Evolutionary conservation across 441 rosid species (phyloP).

Genomic region (Cnidoscolus chayamansa): DNA sequence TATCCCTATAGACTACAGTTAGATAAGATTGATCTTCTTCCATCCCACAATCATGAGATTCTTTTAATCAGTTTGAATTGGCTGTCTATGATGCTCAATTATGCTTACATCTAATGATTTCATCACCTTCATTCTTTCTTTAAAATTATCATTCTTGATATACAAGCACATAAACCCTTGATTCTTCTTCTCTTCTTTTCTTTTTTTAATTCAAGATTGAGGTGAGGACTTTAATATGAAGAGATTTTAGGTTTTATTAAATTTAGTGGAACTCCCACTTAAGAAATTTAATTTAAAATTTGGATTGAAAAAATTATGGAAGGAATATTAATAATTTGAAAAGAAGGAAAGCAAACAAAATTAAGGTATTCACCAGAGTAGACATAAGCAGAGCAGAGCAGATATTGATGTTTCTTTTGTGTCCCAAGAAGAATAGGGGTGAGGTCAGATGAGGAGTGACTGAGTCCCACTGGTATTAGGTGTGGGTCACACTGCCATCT

Average conservation of each 20-base stretch:
- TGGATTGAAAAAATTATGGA: too few relatives aligned
- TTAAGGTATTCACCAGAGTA: constrained; percentile 1
- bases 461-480: neutral
- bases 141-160: too few relatives aligned
- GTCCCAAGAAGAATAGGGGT: constrained; percentile 1
- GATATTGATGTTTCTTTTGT: neutral
- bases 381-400: neutral
- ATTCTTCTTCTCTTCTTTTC: too few relatives aligned
- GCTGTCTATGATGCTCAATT: neutral
- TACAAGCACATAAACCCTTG: too few relatives aligned
- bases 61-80: constrained; percentile 5
- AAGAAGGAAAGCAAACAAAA: neutral
- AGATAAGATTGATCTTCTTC: neutral
- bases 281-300: too few relatives aligned
- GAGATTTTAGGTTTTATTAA: too few relatives aligned
- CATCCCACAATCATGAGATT: constrained; percentile 1
- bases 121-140: neutral
- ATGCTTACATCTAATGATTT: neutral
- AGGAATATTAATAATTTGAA: too few relatives aligned
- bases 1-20: neutral
- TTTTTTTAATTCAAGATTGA: too few relatives aligned
- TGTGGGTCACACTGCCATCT: neutral
- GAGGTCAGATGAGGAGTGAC: neutral
- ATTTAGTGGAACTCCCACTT: too few relatives aligned
- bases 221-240: too few relatives aligned